Conservation (phyloP, 2,329 filamentous ascomycete species). For the Nothomitra cinnamomea region DNA sequence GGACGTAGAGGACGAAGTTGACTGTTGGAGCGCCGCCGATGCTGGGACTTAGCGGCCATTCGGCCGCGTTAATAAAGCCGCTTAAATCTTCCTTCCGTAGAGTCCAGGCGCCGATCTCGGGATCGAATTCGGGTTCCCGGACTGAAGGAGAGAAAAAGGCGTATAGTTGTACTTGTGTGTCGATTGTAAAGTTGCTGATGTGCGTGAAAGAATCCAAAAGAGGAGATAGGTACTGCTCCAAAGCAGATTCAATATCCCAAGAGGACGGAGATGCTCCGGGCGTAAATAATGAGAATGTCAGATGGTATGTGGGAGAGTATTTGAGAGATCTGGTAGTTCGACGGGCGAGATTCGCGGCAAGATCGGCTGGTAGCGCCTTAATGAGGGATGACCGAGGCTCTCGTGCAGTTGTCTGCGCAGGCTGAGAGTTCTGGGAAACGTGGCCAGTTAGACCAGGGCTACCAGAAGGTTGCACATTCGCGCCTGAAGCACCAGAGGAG, state of each 20-base stretch:
- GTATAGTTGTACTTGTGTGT: constrained; percentile 91
- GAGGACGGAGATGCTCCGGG: constrained; percentile 60
- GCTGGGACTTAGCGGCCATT: constrained; percentile 90
- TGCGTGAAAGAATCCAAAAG: constrained; percentile 61
- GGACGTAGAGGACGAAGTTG: constrained; percentile 88
- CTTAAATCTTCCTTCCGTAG: constrained; percentile 75
- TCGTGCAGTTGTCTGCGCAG: constrained; percentile 16
- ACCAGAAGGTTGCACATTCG: constrained; percentile 7
- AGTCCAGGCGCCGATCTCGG: constrained; percentile 39
- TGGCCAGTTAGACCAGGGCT: constrained; percentile 28
- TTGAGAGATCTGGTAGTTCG: constrained; percentile 75
- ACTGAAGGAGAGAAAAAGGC: constrained; percentile 51
- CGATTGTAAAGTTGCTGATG: constrained; percentile 90
- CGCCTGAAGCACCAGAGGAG: constrained; percentile 30
- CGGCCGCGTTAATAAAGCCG: constrained; percentile 91
- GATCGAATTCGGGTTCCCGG: constrained; percentile 36
- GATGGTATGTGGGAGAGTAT: constrained; percentile 83
- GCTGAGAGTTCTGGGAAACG: constrained; percentile 15
- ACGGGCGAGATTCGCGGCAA: constrained; percentile 35
- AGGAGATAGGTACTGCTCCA: constrained; percentile 66
- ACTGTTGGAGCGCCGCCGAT: constrained; percentile 87
- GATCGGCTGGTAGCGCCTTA: constrained; percentile 25
- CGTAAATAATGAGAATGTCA: constrained; percentile 91
- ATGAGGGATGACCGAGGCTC: constrained; percentile 12
- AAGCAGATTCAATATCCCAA: constrained; percentile 77